Percentiles rank a stretch among this genome's conserved stretches.
These are phyloP conservation scores for Cladosporium sp. DNA, from an alignment of 2,329 filamentous ascomycete species.

Conservation along the genomic window DNA sequence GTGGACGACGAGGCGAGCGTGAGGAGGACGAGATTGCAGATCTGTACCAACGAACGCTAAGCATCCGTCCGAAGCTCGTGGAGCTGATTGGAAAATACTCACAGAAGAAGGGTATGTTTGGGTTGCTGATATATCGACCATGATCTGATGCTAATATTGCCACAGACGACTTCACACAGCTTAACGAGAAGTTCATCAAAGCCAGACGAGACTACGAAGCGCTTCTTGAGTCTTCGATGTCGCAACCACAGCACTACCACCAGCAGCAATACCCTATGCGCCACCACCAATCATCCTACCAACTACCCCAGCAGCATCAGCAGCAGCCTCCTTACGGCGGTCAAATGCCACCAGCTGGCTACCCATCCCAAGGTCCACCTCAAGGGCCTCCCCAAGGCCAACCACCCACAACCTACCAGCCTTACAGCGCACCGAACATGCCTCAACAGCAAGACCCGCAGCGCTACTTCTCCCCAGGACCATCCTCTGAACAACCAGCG, in stretches of 20 bases:
- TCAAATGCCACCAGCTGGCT: slow-evolving; percentile 28
- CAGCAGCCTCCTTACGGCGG: slow-evolving; percentile 33
- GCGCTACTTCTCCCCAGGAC: slow-evolving; percentile 43
- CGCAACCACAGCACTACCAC: slow-evolving; percentile 67
- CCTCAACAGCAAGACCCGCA: slow-evolving; percentile 38
- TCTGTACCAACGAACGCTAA: slow-evolving; percentile 87
- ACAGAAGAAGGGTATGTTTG: slow-evolving; percentile 85
- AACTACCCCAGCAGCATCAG: slow-evolving; percentile 24
- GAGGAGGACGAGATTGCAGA: slow-evolving; percentile 89
- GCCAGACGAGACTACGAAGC: slow-evolving; percentile 94
- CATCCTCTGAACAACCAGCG: slow-evolving; percentile 31
- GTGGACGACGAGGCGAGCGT: slow-evolving; percentile 70
- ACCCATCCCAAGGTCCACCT: slow-evolving; percentile 37
- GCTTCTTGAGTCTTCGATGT: slow-evolving; percentile 94
- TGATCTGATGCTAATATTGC: slow-evolving; percentile 29
- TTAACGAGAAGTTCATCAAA: slow-evolving; percentile 99
- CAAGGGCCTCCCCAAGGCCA: slow-evolving; percentile 35
- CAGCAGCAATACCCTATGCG: slow-evolving; percentile 52
- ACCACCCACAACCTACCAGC: slow-evolving; percentile 24
- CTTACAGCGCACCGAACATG: slow-evolving; percentile 28
- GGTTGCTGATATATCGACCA: slow-evolving; percentile 22
- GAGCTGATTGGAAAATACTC: slow-evolving; percentile 99
- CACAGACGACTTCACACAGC: slow-evolving; percentile 92
- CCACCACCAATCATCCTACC: slow-evolving; percentile 21
- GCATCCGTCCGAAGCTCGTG: slow-evolving; percentile 94